Conservation (phyloP, 2,329 filamentous ascomycete genomes). For the Didymella pinodella region DNA sequence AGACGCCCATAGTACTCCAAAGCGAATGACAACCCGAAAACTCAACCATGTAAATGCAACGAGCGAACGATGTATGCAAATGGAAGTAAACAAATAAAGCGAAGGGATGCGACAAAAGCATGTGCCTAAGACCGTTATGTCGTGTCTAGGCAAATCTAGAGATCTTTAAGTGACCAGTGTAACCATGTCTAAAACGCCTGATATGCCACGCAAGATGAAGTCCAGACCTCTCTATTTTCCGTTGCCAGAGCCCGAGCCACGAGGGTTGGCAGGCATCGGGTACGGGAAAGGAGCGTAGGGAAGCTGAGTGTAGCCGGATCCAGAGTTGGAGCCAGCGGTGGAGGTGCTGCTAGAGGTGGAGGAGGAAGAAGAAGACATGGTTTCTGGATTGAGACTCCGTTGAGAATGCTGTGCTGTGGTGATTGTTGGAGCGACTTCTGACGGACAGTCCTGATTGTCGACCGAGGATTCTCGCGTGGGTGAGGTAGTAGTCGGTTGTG, state of each 20-base stretch:
- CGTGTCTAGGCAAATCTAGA: constrained; percentile 1
- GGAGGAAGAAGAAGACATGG: constrained; percentile 49
- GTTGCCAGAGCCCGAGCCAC: constrained; percentile 29
- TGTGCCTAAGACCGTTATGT: not conserved
- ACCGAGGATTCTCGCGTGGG: constrained; percentile 17
- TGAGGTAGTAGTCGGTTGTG: constrained; percentile 17
- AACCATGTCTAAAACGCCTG: not conserved
- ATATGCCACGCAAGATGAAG: not conserved
- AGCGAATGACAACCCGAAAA: constrained; percentile 5
- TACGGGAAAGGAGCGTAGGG: constrained; percentile 51
- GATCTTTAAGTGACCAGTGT: not conserved
- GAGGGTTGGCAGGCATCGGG: constrained; percentile 43
- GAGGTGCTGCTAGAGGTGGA: constrained; percentile 42
- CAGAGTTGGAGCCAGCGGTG: constrained; percentile 41
- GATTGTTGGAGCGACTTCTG: constrained; percentile 19
- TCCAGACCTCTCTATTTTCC: constrained; percentile 27
- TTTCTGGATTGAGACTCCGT: constrained; percentile 20
- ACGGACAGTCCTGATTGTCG: constrained; percentile 15
- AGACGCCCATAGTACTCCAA: constrained; percentile 5
- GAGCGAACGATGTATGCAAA: not conserved
- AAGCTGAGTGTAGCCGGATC: constrained; percentile 40
- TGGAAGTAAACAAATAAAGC: not conserved
- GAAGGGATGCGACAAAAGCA: not conserved
- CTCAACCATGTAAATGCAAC: constrained; percentile 15
- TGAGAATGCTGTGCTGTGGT: constrained; percentile 20